A percentile compares a stretch with the other conserved stretches of the same genome.
Evolutionary conservation across 2,329 filamentous ascomycete genomes (phyloP).

Genomic region (Aureobasidium mangrovei): DNA sequence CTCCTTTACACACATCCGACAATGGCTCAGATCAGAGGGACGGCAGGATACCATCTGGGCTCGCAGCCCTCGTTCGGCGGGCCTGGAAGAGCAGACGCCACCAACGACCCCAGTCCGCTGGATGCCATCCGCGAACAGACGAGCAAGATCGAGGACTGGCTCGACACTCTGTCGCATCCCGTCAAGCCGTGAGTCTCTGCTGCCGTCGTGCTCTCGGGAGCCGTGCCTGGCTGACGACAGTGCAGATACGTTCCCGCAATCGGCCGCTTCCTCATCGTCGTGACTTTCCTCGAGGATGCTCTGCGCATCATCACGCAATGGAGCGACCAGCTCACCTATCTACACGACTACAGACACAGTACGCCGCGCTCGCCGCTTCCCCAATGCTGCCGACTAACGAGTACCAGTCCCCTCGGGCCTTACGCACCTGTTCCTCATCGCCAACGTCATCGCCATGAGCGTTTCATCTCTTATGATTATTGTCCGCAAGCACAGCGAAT

Average conservation of each 20-base stretch:
- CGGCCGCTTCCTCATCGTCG: slow-evolving; percentile 93
- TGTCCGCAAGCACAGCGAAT: slow-evolving; percentile 82
- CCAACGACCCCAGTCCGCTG: slow-evolving; percentile 64
- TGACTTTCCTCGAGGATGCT: slow-evolving; percentile 95
- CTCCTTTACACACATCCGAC: slow-evolving; percentile 4
- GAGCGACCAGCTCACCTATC: slow-evolving; percentile 86
- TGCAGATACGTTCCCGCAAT: slow-evolving; percentile 83
- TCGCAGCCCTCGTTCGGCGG: slow-evolving; percentile 53
- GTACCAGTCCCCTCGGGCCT: slow-evolving; percentile 70
- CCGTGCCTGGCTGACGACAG: not conserved
- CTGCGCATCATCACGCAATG: slow-evolving; percentile 96
- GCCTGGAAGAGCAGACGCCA: slow-evolving; percentile 49
- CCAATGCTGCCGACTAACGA: slow-evolving; percentile 16
- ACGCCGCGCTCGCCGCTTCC: slow-evolving; percentile 39
- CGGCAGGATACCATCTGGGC: slow-evolving; percentile 74
- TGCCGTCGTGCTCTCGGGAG: not conserved
- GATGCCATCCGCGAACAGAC: slow-evolving; percentile 90
- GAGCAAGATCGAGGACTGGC: slow-evolving; percentile 92
- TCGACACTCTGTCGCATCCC: slow-evolving; percentile 82
- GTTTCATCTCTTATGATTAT: slow-evolving; percentile 80
- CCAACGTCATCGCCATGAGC: slow-evolving; percentile 84
- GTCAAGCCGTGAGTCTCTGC: slow-evolving; percentile 78
- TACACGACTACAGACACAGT: slow-evolving; percentile 90
- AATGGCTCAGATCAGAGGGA: slow-evolving; percentile 54
- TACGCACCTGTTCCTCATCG: slow-evolving; percentile 84